A percentile compares a stretch with the other conserved stretches of the same genome.
These are phyloP conservation scores for Westerdykella sp. DNA, from an alignment of 2,329 filamentous ascomycete species.

Conservation along the genomic window DNA sequence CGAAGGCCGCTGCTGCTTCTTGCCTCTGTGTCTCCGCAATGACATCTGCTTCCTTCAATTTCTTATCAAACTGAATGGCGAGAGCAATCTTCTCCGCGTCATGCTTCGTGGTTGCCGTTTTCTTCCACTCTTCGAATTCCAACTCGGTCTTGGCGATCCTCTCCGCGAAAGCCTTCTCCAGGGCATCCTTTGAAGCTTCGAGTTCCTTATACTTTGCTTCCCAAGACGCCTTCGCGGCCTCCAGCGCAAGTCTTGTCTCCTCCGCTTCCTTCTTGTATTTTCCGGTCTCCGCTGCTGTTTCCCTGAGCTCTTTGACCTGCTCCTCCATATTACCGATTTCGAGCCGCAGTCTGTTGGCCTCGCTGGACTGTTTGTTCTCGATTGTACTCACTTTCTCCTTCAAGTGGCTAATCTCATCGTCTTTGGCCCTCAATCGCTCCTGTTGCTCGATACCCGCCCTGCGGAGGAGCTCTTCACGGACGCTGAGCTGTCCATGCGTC, in stretches of 20 bases:
- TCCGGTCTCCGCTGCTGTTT: constrained; percentile 41
- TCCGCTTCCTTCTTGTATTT: constrained; percentile 39
- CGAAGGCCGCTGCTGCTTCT: constrained; percentile 35
- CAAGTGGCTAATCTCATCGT: constrained; percentile 47
- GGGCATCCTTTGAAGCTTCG: constrained; percentile 34
- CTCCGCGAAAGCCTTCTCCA: constrained; percentile 35
- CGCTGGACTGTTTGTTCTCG: constrained; percentile 46
- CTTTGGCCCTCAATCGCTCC: constrained; percentile 47
- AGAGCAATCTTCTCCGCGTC: constrained; percentile 37
- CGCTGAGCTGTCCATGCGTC: constrained; percentile 45
- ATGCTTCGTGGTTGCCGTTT: constrained; percentile 27
- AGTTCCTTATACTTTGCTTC: constrained; percentile 41
- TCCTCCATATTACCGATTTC: constrained; percentile 49
- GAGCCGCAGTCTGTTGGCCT: constrained; percentile 46
- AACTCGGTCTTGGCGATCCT: constrained; percentile 29
- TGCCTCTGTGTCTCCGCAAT: constrained; percentile 45
- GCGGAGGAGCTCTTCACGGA: constrained; percentile 46
- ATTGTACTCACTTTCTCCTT: constrained; percentile 47
- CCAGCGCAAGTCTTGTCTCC: constrained; percentile 23
- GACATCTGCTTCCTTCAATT: constrained; percentile 43
- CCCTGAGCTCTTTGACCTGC: constrained; percentile 47
- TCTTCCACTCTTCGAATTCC: constrained; percentile 43
- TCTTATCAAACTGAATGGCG: constrained; percentile 37
- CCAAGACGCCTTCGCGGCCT: constrained; percentile 35
- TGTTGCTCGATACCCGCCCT: constrained; percentile 46